These are phyloP conservation scores for Daldinia bambusicola DNA, from an alignment of 495 filamentous ascomycete species.

Conservation along the genomic window DNA sequence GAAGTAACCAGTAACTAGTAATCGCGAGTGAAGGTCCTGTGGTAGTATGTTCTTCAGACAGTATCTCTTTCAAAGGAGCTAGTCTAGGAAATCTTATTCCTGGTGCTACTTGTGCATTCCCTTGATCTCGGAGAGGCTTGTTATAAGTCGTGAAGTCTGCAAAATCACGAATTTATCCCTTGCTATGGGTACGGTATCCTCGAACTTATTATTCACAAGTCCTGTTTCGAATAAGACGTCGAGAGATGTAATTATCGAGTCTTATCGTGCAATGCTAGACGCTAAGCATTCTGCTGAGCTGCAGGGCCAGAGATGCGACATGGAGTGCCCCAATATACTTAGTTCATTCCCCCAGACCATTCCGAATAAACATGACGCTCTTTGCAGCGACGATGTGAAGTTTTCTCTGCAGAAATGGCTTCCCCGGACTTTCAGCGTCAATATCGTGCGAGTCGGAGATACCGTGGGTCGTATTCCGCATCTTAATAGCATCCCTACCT, in stretches of 20 bases:
- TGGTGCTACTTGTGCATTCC: slow-evolving; percentile 16
- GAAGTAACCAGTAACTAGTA: slow-evolving; percentile 31
- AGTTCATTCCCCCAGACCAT: not conserved
- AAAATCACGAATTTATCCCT: not conserved
- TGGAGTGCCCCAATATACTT: not conserved
- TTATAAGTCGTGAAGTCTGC: not conserved
- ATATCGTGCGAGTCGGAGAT: slow-evolving; percentile 18
- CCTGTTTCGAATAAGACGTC: not conserved
- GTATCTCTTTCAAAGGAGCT: slow-evolving; percentile 16
- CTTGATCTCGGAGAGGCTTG: slow-evolving; percentile 3
- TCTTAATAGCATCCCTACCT: slow-evolving; percentile 5
- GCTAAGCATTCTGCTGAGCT: not conserved
- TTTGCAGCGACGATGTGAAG: not conserved
- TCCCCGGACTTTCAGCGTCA: slow-evolving; percentile 6
- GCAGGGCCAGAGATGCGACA: not conserved
- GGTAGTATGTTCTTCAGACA: slow-evolving; percentile 12
- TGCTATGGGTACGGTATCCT: not conserved
- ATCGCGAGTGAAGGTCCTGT: slow-evolving; percentile 25
- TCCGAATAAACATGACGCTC: not conserved
- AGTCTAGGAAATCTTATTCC: slow-evolving; percentile 36
- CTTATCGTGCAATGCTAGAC: not conserved
- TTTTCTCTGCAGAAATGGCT: not conserved
- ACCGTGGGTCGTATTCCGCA: slow-evolving; percentile 19
- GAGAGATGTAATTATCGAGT: not conserved
- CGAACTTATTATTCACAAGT: not conserved